Evolutionary conservation across 2,329 filamentous ascomycete genomes (phyloP).

Genomic region (Aspergillus pseudotamarii): DNA sequence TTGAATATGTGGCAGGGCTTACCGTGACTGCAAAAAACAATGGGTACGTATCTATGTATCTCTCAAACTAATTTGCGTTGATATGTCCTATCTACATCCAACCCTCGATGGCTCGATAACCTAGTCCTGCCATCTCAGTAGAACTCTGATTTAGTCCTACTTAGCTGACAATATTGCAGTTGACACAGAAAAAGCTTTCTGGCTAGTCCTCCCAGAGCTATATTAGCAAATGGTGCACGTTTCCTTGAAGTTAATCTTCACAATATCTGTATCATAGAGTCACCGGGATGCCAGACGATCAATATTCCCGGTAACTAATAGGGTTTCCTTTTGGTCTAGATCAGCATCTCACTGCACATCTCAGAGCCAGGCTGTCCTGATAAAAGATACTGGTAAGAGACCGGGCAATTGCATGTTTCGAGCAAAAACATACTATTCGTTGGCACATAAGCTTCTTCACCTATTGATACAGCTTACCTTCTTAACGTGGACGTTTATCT

Average conservation of each 20-base stretch:
- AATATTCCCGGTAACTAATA: background rate
- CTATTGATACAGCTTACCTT: background rate
- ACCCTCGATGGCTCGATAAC: background rate
- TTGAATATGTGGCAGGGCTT: constrained; percentile 63
- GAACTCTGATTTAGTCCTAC: background rate
- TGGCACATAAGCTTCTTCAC: background rate
- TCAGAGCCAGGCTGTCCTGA: background rate
- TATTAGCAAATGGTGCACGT: background rate
- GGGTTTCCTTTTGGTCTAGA: background rate
- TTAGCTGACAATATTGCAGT: constrained; percentile 21
- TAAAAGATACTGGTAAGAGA: background rate
- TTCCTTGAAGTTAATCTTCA: background rate
- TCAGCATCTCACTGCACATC: background rate
- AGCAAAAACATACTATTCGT: background rate
- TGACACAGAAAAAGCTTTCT: constrained; percentile 34
- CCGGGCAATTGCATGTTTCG: background rate
- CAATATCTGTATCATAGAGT: background rate
- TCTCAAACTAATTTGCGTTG: background rate
- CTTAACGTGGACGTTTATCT: background rate
- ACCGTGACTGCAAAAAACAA: constrained; percentile 90
- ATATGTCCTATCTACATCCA: background rate
- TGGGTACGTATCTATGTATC: constrained; percentile 67
- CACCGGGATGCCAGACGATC: background rate
- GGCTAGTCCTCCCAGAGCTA: background rate
- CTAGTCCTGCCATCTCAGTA: background rate